Conservation (phyloP, 768 basidiomycete species). For the Tubosaeta sp. region DNA sequence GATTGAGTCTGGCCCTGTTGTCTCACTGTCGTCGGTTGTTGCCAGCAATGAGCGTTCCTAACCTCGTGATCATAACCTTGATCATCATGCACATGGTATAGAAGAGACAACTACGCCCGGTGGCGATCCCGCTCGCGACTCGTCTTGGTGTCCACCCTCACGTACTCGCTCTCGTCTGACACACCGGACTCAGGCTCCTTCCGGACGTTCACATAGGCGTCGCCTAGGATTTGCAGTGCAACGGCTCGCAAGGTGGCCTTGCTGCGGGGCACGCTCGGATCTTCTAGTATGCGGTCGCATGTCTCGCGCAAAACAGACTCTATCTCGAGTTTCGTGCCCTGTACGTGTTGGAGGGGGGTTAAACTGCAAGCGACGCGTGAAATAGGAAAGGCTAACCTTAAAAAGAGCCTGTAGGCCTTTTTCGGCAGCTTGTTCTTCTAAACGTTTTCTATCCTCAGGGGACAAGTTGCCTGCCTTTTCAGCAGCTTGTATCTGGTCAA, state of each 20-base stretch:
- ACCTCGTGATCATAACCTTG: neutral
- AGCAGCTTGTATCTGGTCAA: slow-evolving; percentile 88
- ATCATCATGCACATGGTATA: slow-evolving; percentile 2
- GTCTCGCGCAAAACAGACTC: slow-evolving; percentile 87
- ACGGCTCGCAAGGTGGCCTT: slow-evolving; percentile 73
- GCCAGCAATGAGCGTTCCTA: neutral
- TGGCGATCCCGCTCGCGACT: slow-evolving; percentile 47
- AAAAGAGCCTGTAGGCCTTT: slow-evolving; percentile 88
- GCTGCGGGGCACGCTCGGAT: slow-evolving; percentile 45
- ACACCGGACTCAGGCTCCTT: slow-evolving; percentile 46
- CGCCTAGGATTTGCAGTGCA: slow-evolving; percentile 80
- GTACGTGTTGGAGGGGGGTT: neutral
- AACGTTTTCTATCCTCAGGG: slow-evolving; percentile 72
- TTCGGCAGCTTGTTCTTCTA: slow-evolving; percentile 92
- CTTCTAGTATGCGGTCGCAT: slow-evolving; percentile 74
- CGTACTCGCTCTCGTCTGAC: slow-evolving; percentile 72
- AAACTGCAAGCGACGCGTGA: neutral
- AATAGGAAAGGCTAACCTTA: slow-evolving; percentile 50
- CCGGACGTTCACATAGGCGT: slow-evolving; percentile 67
- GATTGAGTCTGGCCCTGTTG: neutral
- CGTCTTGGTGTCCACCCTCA: slow-evolving; percentile 70
- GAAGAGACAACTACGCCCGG: slow-evolving; percentile 15
- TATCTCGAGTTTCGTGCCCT: slow-evolving; percentile 90
- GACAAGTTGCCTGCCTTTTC: slow-evolving; percentile 78
- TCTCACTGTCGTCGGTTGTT: neutral